Base-by-base conservation (phyloP, 2,329 filamentous ascomycete species). In the Alternaria sp. region DNA sequence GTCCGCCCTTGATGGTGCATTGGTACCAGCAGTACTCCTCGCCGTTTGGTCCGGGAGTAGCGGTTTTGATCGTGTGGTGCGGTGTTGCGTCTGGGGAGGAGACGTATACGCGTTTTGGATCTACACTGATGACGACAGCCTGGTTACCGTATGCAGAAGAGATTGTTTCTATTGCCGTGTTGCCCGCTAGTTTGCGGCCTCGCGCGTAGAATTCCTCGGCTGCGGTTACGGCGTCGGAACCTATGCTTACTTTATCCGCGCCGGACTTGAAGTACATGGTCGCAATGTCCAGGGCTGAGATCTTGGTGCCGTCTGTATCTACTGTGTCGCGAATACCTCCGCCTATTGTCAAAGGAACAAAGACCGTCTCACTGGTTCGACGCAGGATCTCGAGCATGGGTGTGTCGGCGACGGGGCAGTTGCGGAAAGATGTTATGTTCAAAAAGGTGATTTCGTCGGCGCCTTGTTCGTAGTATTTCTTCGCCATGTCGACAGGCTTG, bases 351-450 rank as follows among this genome's bases (percentile, higher is more conserved):
- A 99, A 83, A 2, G 95, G 95, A 2, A 99, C 95, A 74, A 99
- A 99, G 41, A 98, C 94, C 0, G 92, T 94, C 74, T 92, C 86
- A 9, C 93, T 95, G 0, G 94, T 92, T 65, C 87, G 86, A 46
- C 93, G 87, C 46, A 99, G 83, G 54, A 99, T 89, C 80, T 99
- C 94, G 51, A 99, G 87, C 95, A 99, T 99, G 7, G 95, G 95
- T 3, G 93, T 82, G 80, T 99, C 95, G 65, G 89, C 91, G 11
- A 98, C 80, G 7, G 95, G 95, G 66, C 93, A 96, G 81, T 98
- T 95, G 62, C 95, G 89, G 85, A 99, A 99, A 21, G 90, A 95
- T 1, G 94, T 99, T 74, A 99, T 99, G 84, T 99, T 99, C 67
- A 99, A 85, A 79, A 99, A 99, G 0, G 94, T 97, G 55, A 99